Evolutionary conservation across 768 basidiomycete genomes (phyloP).

Genomic region (Cubamyces sp.): DNA sequence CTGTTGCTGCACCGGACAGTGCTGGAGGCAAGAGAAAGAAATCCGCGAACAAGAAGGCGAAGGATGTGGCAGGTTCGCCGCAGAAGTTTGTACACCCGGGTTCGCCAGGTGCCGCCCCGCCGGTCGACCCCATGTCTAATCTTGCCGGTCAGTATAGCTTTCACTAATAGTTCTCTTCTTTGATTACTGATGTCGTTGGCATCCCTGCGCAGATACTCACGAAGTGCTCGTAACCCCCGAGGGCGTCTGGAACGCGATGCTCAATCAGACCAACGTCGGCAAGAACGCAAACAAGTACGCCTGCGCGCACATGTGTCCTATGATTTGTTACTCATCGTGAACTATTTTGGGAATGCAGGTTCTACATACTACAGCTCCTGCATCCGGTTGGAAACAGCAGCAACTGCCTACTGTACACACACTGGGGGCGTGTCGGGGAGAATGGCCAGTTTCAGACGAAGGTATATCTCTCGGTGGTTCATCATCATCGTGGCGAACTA

Average conservation of each 20-base stretch:
- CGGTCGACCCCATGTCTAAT: constrained; percentile 53
- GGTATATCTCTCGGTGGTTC: constrained; percentile 41
- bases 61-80: constrained; percentile 30
- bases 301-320: neutral
- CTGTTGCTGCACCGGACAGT: constrained; percentile 18
- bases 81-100: constrained; percentile 56
- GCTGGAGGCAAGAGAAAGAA: neutral
- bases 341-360: constrained; percentile 37
- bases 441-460: constrained; percentile 53
- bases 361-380: constrained; percentile 61
- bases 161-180: neutral
- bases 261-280: constrained; percentile 61
- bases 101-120: constrained; percentile 61
- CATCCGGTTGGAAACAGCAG: constrained; percentile 48
- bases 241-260: constrained; percentile 60
- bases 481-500: neutral
- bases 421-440: constrained; percentile 69
- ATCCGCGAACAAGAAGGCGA: constrained; percentile 15
- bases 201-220: constrained; percentile 48
- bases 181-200: too few relatives aligned
- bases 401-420: constrained; percentile 48
- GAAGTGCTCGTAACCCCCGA: constrained; percentile 50
- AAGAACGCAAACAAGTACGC: constrained; percentile 54
- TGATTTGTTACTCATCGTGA: too few relatives aligned
- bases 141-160: constrained; percentile 46